phyloP scores from a whole-genome alignment of 768 basidiomycete species.

The Hygrocybe punicea region DNA sequence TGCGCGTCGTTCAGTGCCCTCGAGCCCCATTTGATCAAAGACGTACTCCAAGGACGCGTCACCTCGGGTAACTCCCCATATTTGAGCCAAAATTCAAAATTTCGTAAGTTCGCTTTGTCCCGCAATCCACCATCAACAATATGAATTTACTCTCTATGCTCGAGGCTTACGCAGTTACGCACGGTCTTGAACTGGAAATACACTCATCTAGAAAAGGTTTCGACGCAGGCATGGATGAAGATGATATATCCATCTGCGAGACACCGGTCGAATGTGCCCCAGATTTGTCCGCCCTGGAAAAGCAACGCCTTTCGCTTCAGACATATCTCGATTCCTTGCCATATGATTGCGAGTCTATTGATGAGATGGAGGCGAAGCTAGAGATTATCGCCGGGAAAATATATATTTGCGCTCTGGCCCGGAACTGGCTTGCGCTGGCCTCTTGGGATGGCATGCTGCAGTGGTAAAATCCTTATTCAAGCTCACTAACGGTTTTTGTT shows the following conservation, averaged over 20 bases:
- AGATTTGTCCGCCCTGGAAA: constrained; percentile 48
- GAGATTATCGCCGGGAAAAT: constrained; percentile 69
- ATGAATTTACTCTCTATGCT: background rate
- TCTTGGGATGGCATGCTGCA: constrained; percentile 80
- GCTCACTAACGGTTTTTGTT: background rate
- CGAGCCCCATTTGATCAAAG: too few relatives aligned
- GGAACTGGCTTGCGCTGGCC: constrained; percentile 69
- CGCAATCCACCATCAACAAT: background rate
- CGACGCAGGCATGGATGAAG: constrained; percentile 51
- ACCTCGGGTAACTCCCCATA: constrained; percentile 4
- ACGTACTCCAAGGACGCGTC: constrained; percentile 6
- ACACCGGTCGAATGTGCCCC: constrained; percentile 33
- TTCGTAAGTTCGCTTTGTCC: background rate
- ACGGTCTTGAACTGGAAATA: constrained; percentile 7
- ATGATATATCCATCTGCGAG: constrained; percentile 47
- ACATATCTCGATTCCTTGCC: constrained; percentile 67
- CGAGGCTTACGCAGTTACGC: background rate
- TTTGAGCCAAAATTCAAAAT: background rate
- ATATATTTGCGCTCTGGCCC: constrained; percentile 63
- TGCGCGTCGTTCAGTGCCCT: background rate
- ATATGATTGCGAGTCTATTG: constrained; percentile 66
- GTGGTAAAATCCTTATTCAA: constrained; percentile 46
- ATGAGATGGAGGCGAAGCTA: constrained; percentile 68
- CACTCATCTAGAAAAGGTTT: background rate
- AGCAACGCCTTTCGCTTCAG: constrained; percentile 58